Conservation (phyloP, 352 stramenopile species). For the Pythium angustatum region DNA sequence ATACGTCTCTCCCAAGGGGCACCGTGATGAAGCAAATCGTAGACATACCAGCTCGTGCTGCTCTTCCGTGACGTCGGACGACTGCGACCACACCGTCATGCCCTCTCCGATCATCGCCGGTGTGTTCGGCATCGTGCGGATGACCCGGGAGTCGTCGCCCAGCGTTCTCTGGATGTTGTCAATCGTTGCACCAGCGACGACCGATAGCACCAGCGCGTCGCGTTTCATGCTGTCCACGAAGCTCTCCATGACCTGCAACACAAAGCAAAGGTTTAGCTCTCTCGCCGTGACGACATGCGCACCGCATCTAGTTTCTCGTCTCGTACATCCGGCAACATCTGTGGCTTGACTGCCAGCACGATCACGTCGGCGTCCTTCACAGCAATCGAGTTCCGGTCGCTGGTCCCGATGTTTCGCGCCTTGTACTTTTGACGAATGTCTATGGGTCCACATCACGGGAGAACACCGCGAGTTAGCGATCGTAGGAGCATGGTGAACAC, state of each 20-base stretch:
- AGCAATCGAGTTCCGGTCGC: conserved; percentile 58
- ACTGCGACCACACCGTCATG: conserved; percentile 94
- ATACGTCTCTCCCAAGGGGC: not conserved
- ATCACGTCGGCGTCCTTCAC: conserved; percentile 89
- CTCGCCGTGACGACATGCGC: not conserved
- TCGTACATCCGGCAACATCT: conserved; percentile 88
- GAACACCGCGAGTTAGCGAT: too few relatives aligned
- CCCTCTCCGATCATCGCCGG: conserved; percentile 93
- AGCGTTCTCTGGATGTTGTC: conserved; percentile 62
- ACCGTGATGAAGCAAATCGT: not conserved
- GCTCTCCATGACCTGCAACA: conserved; percentile 54
- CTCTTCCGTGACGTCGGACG: conserved; percentile 67
- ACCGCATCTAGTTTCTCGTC: not conserved
- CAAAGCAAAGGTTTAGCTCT: not conserved
- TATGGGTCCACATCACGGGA: conserved; percentile 3
- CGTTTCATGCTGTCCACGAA: conserved; percentile 59
- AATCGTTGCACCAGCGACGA: conserved; percentile 83
- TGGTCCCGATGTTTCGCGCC: conserved; percentile 54
- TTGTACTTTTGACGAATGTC: conserved; percentile 68
- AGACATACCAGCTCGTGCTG: conserved; percentile 57
- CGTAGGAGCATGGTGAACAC: too few relatives aligned
- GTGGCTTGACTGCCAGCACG: conserved; percentile 94
- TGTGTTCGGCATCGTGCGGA: conserved; percentile 96
- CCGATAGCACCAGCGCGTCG: conserved; percentile 76
- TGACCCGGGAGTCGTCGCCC: conserved; percentile 75